Evolutionary conservation across 2,329 filamentous ascomycete species (phyloP).

Genomic region (Phoma sp.): DNA sequence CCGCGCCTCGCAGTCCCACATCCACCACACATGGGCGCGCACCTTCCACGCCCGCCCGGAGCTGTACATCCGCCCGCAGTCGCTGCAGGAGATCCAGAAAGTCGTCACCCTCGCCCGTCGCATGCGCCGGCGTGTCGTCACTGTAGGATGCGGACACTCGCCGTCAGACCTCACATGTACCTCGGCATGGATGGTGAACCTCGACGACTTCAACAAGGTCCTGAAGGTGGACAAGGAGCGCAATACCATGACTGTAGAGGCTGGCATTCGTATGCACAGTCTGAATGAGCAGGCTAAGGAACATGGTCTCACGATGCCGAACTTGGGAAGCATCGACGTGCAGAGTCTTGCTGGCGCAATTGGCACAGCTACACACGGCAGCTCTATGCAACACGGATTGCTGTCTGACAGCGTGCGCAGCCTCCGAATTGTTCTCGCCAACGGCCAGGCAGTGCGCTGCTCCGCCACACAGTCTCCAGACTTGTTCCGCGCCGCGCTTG

Average conservation of each 20-base stretch:
- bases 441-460: constrained; percentile 76
- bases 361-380: constrained; percentile 91
- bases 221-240: constrained; percentile 71
- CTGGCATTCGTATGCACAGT: constrained; percentile 82
- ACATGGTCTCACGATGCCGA: constrained; percentile 83
- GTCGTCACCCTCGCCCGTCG: constrained; percentile 78
- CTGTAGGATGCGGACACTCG: constrained; percentile 90
- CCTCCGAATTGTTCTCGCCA: constrained; percentile 80
- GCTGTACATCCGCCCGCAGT: constrained; percentile 86
- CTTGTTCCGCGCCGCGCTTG: constrained; percentile 85
- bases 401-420: constrained; percentile 78
- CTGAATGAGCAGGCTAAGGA: constrained; percentile 77
- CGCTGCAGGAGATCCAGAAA: constrained; percentile 81
- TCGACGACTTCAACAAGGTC: constrained; percentile 81
- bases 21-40: constrained; percentile 92
- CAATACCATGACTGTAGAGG: constrained; percentile 76
- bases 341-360: constrained; percentile 94
- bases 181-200: constrained; percentile 91
- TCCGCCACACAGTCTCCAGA: constrained; percentile 70
- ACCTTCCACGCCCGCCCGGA: constrained; percentile 90
- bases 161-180: constrained; percentile 92
- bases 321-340: constrained; percentile 91
- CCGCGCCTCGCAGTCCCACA: constrained; percentile 72
- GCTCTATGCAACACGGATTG: constrained; percentile 81
- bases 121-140: constrained; percentile 81